A percentile compares a stretch with the other conserved stretches of the same genome.
phyloP scores from a whole-genome alignment of 805 yeast species.

The Metschnikowia amazonensis region DNA sequence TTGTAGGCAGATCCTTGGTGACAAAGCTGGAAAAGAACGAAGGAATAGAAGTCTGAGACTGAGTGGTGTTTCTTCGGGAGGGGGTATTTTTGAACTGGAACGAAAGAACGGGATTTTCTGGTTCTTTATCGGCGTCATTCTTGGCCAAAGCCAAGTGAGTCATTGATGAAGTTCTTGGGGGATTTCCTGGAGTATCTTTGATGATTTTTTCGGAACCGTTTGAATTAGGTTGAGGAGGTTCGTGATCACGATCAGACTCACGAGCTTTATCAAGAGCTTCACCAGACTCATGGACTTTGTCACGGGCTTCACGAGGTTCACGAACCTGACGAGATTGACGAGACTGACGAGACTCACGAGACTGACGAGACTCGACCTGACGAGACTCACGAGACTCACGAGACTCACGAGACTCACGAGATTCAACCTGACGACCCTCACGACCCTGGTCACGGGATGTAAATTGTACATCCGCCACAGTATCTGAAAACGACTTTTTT shows the following conservation, averaged over 20 bases:
- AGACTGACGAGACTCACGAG: too few species aligned
- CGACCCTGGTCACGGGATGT: neutral
- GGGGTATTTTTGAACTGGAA: slow-evolving; percentile 7
- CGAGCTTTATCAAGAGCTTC: too few species aligned
- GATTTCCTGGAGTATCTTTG: neutral
- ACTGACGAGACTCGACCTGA: too few species aligned
- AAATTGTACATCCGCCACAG: neutral
- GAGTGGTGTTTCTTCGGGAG: slow-evolving; percentile 3
- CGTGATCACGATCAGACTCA: too few species aligned
- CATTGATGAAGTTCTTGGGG: neutral
- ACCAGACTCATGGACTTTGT: neutral
- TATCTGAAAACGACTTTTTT: neutral
- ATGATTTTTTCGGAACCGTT: too few species aligned
- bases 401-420: too few species aligned
- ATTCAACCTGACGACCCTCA: too few species aligned
- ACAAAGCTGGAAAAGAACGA: slow-evolving; percentile 1
- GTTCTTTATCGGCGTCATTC: neutral
- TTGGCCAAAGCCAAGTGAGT: neutral
- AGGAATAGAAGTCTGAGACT: slow-evolving; percentile 7
- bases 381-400: too few species aligned
- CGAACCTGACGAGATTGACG: too few species aligned
- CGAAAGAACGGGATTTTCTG: slow-evolving; percentile 6
- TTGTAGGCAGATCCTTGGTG: neutral
- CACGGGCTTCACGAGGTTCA: too few species aligned
- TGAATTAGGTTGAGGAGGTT: too few species aligned